These are phyloP conservation scores for Ascochyta pisi DNA, from an alignment of 2,329 filamentous ascomycete species.

Conservation along the genomic window DNA sequence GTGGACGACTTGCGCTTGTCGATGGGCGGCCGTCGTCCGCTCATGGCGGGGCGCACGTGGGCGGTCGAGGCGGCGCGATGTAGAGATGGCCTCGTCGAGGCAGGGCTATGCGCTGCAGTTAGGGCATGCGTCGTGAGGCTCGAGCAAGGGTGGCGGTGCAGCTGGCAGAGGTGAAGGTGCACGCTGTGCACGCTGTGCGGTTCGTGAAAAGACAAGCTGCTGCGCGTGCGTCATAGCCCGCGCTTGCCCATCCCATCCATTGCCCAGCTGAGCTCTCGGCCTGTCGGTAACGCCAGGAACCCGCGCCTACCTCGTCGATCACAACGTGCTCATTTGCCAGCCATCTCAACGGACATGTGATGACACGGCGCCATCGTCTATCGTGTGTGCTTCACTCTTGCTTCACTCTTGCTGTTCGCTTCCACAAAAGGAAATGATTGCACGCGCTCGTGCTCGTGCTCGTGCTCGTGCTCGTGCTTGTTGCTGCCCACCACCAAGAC, in stretches of 20 bases:
- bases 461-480: too few species aligned
- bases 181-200: background rate
- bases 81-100: slow-evolving; percentile 33
- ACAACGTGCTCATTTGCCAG: slow-evolving; percentile 4
- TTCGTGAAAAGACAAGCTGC: slow-evolving; percentile 14
- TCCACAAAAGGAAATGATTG: background rate
- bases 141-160: background rate
- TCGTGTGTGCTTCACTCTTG: background rate
- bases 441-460: background rate
- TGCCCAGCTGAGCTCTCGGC: slow-evolving; percentile 10
- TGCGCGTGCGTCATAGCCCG: slow-evolving; percentile 16
- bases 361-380: background rate
- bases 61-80: slow-evolving; percentile 2
- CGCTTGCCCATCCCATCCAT: slow-evolving; percentile 6
- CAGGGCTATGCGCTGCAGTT: slow-evolving; percentile 2
- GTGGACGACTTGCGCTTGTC: slow-evolving; percentile 59
- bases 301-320: slow-evolving; percentile 6
- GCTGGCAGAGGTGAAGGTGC: slow-evolving; percentile 3
- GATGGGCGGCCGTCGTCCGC: slow-evolving; percentile 43
- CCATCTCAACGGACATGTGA: background rate
- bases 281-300: slow-evolving; percentile 16
- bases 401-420: background rate
- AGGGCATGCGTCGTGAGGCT: slow-evolving; percentile 3
- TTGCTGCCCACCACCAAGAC: background rate
- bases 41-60: slow-evolving; percentile 31